Conservation (phyloP, 352 stramenopile species). For the Phytophthora tentaculata region DNA sequence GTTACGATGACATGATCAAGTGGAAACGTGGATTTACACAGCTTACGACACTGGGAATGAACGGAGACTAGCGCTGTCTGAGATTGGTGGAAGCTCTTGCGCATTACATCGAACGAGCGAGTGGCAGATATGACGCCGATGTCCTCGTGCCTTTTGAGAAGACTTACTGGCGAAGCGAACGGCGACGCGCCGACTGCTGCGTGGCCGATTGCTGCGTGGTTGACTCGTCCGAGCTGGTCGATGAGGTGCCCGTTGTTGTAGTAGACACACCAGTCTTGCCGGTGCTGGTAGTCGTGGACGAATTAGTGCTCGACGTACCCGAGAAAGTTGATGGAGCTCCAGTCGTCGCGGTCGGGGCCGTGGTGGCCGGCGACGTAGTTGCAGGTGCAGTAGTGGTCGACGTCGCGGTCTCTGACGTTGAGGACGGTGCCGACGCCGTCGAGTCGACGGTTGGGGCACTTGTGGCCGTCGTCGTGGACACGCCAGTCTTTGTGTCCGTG, state of each 20-base stretch:
- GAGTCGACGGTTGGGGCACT: slow-evolving; percentile 2
- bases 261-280: slow-evolving; percentile 14
- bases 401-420: slow-evolving; percentile 1
- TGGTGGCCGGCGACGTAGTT: background rate
- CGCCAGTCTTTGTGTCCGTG: slow-evolving; percentile 19
- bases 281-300: slow-evolving; percentile 9
- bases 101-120: background rate
- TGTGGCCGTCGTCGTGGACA: slow-evolving; percentile 8
- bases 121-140: background rate
- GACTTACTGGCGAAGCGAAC: slow-evolving; percentile 29
- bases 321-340: slow-evolving; percentile 4
- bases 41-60: background rate
- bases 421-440: slow-evolving; percentile 1
- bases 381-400: slow-evolving; percentile 6
- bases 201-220: slow-evolving; percentile 28
- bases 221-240: slow-evolving; percentile 19
- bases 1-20: background rate
- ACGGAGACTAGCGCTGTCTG: background rate
- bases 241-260: slow-evolving; percentile 4
- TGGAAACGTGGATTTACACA: background rate
- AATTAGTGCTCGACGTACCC: slow-evolving; percentile 1
- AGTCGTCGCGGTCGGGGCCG: slow-evolving; percentile 1
- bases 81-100: background rate
- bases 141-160: background rate
- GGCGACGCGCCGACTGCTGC: slow-evolving; percentile 19